These are phyloP conservation scores for Penicillium steckii DNA, from an alignment of 495 filamentous ascomycete genomes.

Conservation along the genomic window DNA sequence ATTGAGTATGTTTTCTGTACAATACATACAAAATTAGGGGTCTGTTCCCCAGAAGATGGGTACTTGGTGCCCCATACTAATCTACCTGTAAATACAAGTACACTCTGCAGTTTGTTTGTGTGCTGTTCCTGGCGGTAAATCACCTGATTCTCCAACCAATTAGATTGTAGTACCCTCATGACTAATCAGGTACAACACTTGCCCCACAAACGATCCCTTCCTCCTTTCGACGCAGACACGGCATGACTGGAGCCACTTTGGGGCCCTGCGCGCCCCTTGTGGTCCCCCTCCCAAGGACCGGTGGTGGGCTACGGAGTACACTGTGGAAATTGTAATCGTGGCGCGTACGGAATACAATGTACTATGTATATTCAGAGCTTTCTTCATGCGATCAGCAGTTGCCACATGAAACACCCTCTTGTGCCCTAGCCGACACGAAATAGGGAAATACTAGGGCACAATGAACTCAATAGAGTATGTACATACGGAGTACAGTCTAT, in stretches of 20 bases:
- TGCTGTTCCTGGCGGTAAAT: neutral
- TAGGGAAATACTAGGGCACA: neutral
- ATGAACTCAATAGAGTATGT: neutral
- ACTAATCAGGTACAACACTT: slow-evolving; percentile 3
- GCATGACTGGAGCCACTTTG: neutral
- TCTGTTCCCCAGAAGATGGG: slow-evolving; percentile 4
- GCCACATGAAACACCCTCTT: neutral
- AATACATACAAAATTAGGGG: neutral
- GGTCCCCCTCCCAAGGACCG: neutral
- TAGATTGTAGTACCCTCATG: neutral
- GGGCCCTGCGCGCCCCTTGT: neutral
- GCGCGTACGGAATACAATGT: no score
- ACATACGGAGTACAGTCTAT: no score
- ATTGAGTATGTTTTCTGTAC: neutral
- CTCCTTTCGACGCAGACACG: slow-evolving; percentile 1
- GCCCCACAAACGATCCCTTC: slow-evolving; percentile 5
- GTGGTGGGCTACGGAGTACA: neutral
- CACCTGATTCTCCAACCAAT: neutral
- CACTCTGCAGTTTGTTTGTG: neutral
- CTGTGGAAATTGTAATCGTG: no score
- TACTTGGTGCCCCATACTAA: neutral
- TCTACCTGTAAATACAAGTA: neutral
- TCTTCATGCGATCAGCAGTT: neutral
- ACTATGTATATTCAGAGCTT: no score
- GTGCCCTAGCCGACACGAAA: neutral